Evolutionary conservation across 345 rosid genomes (phyloP).

Genomic region (Turritis glabra): DNA sequence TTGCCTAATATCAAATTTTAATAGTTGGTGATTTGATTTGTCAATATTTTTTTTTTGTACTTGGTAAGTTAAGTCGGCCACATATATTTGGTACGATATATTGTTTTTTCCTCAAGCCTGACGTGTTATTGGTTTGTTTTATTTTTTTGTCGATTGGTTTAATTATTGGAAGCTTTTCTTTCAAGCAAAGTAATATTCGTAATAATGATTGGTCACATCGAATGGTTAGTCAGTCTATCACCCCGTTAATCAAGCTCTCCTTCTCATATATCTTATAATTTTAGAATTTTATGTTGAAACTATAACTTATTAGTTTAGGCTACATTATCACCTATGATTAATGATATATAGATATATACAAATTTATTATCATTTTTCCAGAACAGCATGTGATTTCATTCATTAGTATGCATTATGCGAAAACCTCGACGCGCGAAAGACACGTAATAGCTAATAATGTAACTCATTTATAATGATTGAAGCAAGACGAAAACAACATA

Average conservation of each 20-base stretch:
- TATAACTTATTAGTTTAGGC: neutral
- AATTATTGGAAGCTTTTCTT: slow-evolving; percentile 31
- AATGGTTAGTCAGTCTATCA: slow-evolving; percentile 24
- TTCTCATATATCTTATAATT: neutral
- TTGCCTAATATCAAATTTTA: slow-evolving; percentile 8
- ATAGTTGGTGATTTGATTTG: slow-evolving; percentile 17
- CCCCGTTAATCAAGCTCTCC: slow-evolving; percentile 31
- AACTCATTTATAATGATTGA: slow-evolving; percentile 34
- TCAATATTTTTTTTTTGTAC: neutral
- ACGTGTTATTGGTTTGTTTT: neutral
- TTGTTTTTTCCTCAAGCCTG: neutral
- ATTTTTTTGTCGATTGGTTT: slow-evolving; percentile 3
- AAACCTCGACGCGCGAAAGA: slow-evolving; percentile 35
- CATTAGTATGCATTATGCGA: slow-evolving; percentile 32
- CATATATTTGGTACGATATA: neutral
- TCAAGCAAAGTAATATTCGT: slow-evolving; percentile 34
- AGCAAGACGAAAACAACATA: neutral
- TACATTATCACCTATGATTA: neutral
- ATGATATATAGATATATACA: neutral
- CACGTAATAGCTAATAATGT: slow-evolving; percentile 35
- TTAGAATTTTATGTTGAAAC: neutral
- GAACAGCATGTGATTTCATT: slow-evolving; percentile 37
- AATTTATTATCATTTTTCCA: neutral
- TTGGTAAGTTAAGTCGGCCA: neutral
- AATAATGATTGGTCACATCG: slow-evolving; percentile 27